Percentiles rank a stretch among this genome's conserved stretches.
These are phyloP conservation scores for Elsinoe australis DNA, from an alignment of 2,329 filamentous ascomycete species.

Conservation along the genomic window DNA sequence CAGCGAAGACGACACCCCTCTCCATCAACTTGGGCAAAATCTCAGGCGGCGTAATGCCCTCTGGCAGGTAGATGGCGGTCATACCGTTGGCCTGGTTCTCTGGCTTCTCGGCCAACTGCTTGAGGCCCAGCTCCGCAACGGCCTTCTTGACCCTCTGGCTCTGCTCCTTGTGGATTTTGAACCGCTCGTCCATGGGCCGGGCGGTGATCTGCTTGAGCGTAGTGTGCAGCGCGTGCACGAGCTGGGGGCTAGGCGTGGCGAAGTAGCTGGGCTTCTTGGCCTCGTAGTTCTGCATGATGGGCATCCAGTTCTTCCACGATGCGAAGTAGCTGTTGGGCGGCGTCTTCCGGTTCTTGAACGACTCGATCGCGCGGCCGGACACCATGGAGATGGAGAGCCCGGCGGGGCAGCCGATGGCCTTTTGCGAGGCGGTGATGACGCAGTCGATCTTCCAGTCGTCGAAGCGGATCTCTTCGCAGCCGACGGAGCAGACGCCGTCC, in stretches of 20 bases:
- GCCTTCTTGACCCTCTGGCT: slow-evolving; percentile 84
- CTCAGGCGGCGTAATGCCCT: slow-evolving; percentile 70
- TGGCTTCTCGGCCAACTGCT: slow-evolving; percentile 75
- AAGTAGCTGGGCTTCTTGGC: slow-evolving; percentile 97
- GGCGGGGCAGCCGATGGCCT: slow-evolving; percentile 91
- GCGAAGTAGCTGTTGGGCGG: slow-evolving; percentile 86
- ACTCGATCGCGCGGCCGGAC: slow-evolving; percentile 76
- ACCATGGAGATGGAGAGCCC: slow-evolving; percentile 92
- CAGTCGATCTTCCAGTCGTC: slow-evolving; percentile 91
- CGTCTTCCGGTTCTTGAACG: slow-evolving; percentile 70
- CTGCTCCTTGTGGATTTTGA: slow-evolving; percentile 68
- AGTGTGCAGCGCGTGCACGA: slow-evolving; percentile 87
- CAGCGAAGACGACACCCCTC: slow-evolving; percentile 88
- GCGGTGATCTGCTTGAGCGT: slow-evolving; percentile 76
- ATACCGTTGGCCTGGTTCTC: slow-evolving; percentile 94
- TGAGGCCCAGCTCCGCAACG: slow-evolving; percentile 70
- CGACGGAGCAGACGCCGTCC: slow-evolving; percentile 95
- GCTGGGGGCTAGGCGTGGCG: slow-evolving; percentile 88
- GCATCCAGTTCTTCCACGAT: slow-evolving; percentile 94
- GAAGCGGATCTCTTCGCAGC: slow-evolving; percentile 90
- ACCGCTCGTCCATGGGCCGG: slow-evolving; percentile 72
- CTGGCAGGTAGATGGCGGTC: slow-evolving; percentile 94
- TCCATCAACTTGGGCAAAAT: slow-evolving; percentile 76
- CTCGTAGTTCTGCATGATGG: slow-evolving; percentile 99
- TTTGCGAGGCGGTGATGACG: slow-evolving; percentile 90